phyloP scores from a whole-genome alignment of 257 asterid species.

The Jaltomata sinuosa region DNA sequence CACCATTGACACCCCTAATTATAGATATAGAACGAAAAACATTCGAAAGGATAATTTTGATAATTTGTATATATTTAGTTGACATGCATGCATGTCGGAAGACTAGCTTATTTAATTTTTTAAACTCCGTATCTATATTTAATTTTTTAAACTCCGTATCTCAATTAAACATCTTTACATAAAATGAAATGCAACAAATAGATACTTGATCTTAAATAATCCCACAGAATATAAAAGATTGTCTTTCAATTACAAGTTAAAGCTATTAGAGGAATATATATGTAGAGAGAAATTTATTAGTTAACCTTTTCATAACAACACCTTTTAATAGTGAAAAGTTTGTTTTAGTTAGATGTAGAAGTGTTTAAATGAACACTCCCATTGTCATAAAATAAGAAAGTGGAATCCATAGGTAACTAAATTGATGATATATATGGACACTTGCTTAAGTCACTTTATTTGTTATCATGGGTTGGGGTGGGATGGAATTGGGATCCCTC shows the following conservation, averaged over 20 bases:
- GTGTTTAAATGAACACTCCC: conserved; percentile 1
- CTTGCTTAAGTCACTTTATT: background rate
- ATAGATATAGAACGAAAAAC: no score
- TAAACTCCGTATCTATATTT: no score
- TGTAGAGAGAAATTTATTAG: background rate
- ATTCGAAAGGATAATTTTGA: background rate
- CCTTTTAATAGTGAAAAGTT: background rate
- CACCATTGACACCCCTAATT: no score
- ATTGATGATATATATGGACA: background rate
- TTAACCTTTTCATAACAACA: background rate
- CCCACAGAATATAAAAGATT: background rate
- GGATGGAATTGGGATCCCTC: no score
- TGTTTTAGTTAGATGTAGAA: background rate
- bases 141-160: background rate
- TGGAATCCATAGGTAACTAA: background rate
- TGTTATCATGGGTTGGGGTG: no score
- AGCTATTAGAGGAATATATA: no score
- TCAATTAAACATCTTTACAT: background rate
- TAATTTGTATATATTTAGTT: background rate
- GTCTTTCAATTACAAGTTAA: no score
- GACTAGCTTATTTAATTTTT: no score
- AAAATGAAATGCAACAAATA: background rate
- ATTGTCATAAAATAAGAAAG: background rate
- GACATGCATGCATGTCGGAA: background rate
- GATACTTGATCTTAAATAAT: background rate